Evolutionary conservation across 2,329 filamentous ascomycete species (phyloP).

Genomic region (Arthrocladium fulminans): DNA sequence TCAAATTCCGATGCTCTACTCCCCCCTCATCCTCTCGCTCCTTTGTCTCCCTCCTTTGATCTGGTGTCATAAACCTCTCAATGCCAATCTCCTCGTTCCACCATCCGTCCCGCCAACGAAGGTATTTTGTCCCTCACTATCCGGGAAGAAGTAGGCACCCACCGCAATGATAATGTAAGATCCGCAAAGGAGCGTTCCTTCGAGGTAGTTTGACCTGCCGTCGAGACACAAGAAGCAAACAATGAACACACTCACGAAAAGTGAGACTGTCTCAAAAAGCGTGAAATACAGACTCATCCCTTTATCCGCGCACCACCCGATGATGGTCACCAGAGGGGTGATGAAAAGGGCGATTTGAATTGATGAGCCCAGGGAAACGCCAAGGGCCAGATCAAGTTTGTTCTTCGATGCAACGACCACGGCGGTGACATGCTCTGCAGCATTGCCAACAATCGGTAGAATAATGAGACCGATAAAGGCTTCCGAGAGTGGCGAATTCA

Average conservation of each 20-base stretch:
- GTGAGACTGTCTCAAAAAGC: constrained; percentile 67
- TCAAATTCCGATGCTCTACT: no score
- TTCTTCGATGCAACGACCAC: constrained; percentile 54
- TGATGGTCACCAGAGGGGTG: constrained; percentile 51
- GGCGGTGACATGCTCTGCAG: constrained; percentile 57
- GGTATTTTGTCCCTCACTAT: constrained; percentile 19
- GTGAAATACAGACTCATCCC: constrained; percentile 74
- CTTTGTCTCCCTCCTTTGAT: not conserved
- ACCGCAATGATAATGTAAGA: constrained; percentile 55
- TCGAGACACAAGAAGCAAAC: constrained; percentile 57
- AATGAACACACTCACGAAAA: constrained; percentile 47
- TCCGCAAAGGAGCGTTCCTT: constrained; percentile 51
- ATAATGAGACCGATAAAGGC: constrained; percentile 57
- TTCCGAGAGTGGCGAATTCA: constrained; percentile 40
- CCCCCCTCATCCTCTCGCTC: no score
- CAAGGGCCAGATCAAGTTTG: constrained; percentile 59
- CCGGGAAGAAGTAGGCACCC: constrained; percentile 26
- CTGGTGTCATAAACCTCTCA: constrained; percentile 1
- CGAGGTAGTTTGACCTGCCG: constrained; percentile 51
- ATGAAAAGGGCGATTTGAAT: constrained; percentile 59
- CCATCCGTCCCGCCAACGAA: constrained; percentile 5
- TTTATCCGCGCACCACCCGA: constrained; percentile 54
- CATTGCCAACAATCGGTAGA: constrained; percentile 57
- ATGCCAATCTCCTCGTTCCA: not conserved
- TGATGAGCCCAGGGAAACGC: constrained; percentile 56